Evolutionary conservation across 306 rosid species (phyloP), one percentile per base, ranked within the genome.

Genomic region (Leucaena leucocephala): DNA sequence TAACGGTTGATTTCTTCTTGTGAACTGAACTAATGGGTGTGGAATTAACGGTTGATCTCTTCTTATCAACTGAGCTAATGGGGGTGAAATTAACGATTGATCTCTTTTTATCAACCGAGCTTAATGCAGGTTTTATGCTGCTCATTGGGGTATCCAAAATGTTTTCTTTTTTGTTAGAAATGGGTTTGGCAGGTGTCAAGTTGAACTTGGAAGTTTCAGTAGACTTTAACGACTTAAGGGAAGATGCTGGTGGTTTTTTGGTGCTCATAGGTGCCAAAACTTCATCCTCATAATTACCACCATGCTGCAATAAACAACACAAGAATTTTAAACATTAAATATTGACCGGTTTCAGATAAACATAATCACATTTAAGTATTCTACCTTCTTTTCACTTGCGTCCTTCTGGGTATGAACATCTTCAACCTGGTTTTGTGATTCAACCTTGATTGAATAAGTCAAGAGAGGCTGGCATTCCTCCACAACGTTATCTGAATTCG

Each of bases 1-100:
- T 84, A 46, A 85, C 88, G 34, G 97, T 90, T 36, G 87, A 68
- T 84, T 79, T 90, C 80, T 80, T 89, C 87, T 82, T 91, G 55
- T 91, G 94, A n/a, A 82, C 85, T 2, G 58, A 68, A 57, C 77
- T 86, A 54, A 54, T 17, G 22, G 27, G 59, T 54, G 27, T 54
- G 3, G 2, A 54, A 2, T 2, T 54, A 7, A n/a, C 10, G 22
- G 27, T 54, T 54, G 59, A 54, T 54, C 79, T 87, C 81, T 83
- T 88, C 86, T 83, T 89, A 55, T 91, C 94, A 22, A 84, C 85
- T 1, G 59, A 68, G 52, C 61, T 19, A 55, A 55, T 55, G 61
- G 61, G 61, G 7, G 61, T 55, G 61, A 19, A n/a, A 8, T 17
- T 17, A n/a, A 55, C 22, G 61, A 33, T 19, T 55, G 61, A 2